These are phyloP conservation scores for Escovopsis sp. DNA, from an alignment of 2,329 filamentous ascomycete genomes.

Conservation along the genomic window DNA sequence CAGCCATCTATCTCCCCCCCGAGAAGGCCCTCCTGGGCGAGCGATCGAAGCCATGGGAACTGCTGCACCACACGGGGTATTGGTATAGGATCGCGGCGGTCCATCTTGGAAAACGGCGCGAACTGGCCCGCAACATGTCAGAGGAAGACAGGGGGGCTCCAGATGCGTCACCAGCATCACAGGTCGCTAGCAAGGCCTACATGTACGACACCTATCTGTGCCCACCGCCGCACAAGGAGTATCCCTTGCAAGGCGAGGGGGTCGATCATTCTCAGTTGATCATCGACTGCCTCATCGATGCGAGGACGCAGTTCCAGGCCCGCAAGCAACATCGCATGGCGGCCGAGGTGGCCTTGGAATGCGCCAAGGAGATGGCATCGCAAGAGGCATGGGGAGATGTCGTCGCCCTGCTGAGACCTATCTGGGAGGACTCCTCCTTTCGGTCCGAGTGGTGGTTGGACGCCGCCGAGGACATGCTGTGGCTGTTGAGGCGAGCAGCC, in stretches of 20 bases:
- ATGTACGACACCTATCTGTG: conserved; percentile 54
- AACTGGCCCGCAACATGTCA: conserved; percentile 40
- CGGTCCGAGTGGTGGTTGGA: conserved; percentile 45
- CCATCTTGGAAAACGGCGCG: conserved; percentile 39
- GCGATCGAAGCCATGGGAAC: conserved; percentile 46
- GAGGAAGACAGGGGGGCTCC: conserved; percentile 41
- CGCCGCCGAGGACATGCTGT: conserved; percentile 44
- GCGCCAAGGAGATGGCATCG: conserved; percentile 38
- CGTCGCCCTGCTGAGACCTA: conserved; percentile 36
- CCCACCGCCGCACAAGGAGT: conserved; percentile 46
- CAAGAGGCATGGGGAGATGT: conserved; percentile 38
- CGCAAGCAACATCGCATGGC: conserved; percentile 37
- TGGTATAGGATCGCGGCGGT: conserved; percentile 48
- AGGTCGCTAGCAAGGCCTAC: conserved; percentile 32
- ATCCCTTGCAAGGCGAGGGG: conserved; percentile 33
- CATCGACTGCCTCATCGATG: conserved; percentile 34
- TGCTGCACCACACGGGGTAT: conserved; percentile 51
- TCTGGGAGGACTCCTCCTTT: conserved; percentile 44
- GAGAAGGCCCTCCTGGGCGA: conserved; percentile 46
- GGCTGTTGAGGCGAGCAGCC: conserved; percentile 45
- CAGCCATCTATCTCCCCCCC: conserved; percentile 35
- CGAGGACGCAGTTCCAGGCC: conserved; percentile 38
- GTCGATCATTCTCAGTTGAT: conserved; percentile 43
- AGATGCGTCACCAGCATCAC: conserved; percentile 30
- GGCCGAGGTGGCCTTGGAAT: conserved; percentile 42